Percentiles rank a stretch among this genome's conserved stretches.
Conservation (phyloP, 2,329 filamentous ascomycete species). For the Fusarium nematophilum region DNA sequence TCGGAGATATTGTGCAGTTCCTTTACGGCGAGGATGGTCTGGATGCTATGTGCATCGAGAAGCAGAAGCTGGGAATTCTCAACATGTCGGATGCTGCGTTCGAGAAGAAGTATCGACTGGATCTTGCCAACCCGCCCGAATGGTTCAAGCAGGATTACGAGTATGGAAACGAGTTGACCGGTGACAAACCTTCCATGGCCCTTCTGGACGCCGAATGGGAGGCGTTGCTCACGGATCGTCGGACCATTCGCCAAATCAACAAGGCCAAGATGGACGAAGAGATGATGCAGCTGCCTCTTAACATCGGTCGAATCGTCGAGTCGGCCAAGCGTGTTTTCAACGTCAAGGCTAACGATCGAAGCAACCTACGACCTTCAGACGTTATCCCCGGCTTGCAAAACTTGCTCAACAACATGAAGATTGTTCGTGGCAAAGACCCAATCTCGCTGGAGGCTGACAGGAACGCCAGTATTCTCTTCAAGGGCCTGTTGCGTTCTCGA, state of each 20-base stretch:
- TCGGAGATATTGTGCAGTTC: conserved; percentile 97
- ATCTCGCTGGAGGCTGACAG: conserved; percentile 88
- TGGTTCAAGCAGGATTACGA: conserved; percentile 72
- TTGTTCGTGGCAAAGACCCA: conserved; percentile 86
- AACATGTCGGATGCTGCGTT: conserved; percentile 83
- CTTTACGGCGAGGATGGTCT: conserved; percentile 97
- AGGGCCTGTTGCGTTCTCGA: conserved; percentile 87
- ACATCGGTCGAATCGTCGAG: conserved; percentile 90
- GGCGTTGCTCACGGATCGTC: conserved; percentile 77
- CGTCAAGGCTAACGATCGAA: conserved; percentile 85
- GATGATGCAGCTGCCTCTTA: conserved; percentile 90
- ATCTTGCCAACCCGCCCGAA: conserved; percentile 70
- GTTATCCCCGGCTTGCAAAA: conserved; percentile 83
- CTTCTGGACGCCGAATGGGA: conserved; percentile 92
- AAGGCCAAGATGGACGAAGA: conserved; percentile 79
- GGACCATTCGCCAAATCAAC: conserved; percentile 77
- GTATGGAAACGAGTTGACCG: conserved; percentile 85
- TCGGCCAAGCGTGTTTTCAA: conserved; percentile 91
- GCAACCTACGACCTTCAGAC: conserved; percentile 88
- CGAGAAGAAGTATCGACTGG: conserved; percentile 83
- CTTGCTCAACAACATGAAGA: conserved; percentile 80
- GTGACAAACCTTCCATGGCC: conserved; percentile 87
- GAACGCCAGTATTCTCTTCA: conserved; percentile 91
- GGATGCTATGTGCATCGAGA: conserved; percentile 93
- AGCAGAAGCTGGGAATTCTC: conserved; percentile 89